Evolutionary conservation across 805 yeast genomes (phyloP).

Genomic region (Monosporozyma unispora): DNA sequence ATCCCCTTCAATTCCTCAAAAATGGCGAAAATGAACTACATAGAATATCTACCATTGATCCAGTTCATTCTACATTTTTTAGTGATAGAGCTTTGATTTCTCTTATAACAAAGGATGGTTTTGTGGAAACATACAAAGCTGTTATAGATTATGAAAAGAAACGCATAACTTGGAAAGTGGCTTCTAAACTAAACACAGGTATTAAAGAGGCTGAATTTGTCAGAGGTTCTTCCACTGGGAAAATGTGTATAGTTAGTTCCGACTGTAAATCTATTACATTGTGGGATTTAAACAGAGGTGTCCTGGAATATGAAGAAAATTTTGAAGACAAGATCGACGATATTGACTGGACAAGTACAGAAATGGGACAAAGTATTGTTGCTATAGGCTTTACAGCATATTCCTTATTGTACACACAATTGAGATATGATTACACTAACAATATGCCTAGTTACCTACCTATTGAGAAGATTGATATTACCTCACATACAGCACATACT

Average conservation of each 20-base stretch:
- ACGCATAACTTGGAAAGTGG: slow-evolving; percentile 44
- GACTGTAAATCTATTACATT: slow-evolving; percentile 45
- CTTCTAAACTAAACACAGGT: slow-evolving; percentile 46
- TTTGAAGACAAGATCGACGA: slow-evolving; percentile 46
- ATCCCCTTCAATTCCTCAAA: slow-evolving; percentile 14
- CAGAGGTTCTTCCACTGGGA: slow-evolving; percentile 68
- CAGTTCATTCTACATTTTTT: slow-evolving; percentile 38
- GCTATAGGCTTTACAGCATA: slow-evolving; percentile 66
- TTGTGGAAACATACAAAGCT: slow-evolving; percentile 41
- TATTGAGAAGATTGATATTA: slow-evolving; percentile 62
- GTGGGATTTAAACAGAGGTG: slow-evolving; percentile 70
- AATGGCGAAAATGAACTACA: slow-evolving; percentile 32
- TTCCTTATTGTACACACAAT: slow-evolving; percentile 66
- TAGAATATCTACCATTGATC: slow-evolving; percentile 53
- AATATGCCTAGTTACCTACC: slow-evolving; percentile 67
- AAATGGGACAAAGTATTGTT: slow-evolving; percentile 56
- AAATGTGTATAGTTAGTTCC: slow-evolving; percentile 64
- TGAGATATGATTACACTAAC: slow-evolving; percentile 84
- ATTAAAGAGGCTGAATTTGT: slow-evolving; percentile 43
- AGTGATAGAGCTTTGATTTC: slow-evolving; percentile 42
- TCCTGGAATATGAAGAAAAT: slow-evolving; percentile 50
- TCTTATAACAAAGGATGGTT: slow-evolving; percentile 45
- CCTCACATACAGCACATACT: slow-evolving; percentile 61
- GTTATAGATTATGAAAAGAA: slow-evolving; percentile 16
- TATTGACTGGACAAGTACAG: slow-evolving; percentile 80